Evolutionary conservation across 2,329 filamentous ascomycete species (phyloP), one percentile per base, ranked within the genome.

Genomic region (Phoma sp.): DNA sequence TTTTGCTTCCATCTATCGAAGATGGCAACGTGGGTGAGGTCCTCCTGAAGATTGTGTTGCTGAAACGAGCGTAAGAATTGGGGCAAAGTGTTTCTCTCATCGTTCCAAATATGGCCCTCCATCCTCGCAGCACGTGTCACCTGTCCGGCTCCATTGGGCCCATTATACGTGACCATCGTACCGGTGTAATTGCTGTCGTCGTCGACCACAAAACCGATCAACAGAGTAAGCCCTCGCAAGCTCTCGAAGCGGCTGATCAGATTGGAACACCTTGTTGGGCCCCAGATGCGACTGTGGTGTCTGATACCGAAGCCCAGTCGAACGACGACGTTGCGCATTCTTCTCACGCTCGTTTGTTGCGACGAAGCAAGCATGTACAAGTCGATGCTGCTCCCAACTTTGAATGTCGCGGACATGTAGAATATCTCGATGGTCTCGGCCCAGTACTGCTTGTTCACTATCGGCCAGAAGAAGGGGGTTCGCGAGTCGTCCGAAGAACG

Each of bases 161-260:
- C 32, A 4, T 41, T 24, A 6, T 12, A 41, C 10, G 15, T 19
- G 21, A 38, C 21, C 13, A 13, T 22, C 3, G 40, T 49, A 40
- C 51, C 45, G 5, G 45, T 45, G 40, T 55, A 55, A 35, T 55
- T 49, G n/a, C 22, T 43, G 17, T 55, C 33, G 15, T 55, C 51
- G 8, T 44, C 44, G 4, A 44, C 39, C 6, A 38, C 39, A 22
- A 33, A 35, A 4, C 51, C 51, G 7, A 55, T 35, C 22, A 49
- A 32, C 1, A 55, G 17, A 1, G 39, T 44, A 17, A 55, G 39
- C 6, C 51, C 33, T 25, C 43, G n/a, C 1, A 55, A 13, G 21
- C 33, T 49, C 19, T 48, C 45, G 39, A 55, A 49, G 0, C 39
- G 37, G 4, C 39, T 55, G 29, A 55, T 49, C 9, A 31, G 19